Conservation (phyloP, 2,329 filamentous ascomycete species). For the Verticillium isaacii region DNA sequence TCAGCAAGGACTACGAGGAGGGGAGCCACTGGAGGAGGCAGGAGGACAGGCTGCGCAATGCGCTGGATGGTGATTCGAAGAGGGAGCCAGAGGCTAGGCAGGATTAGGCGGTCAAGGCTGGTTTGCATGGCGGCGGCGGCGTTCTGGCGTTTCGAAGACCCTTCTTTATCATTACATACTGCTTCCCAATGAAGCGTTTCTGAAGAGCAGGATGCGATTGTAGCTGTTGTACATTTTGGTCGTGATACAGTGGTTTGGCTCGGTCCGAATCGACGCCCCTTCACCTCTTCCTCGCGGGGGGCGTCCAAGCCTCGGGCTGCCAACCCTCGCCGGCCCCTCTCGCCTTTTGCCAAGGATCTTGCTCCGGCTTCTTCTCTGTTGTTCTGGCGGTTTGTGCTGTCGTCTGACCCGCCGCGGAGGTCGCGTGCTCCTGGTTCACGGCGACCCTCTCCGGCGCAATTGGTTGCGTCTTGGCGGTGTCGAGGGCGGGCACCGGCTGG, state of each 20-base stretch:
- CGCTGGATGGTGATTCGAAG: conserved; percentile 32
- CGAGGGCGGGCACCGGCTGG: conserved; percentile 22
- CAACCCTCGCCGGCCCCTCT: conserved; percentile 57
- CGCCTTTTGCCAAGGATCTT: conserved; percentile 56
- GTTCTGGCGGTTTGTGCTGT: neutral
- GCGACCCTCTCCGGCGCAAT: conserved; percentile 7
- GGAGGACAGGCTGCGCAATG: conserved; percentile 59
- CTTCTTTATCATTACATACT: neutral
- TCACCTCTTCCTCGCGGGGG: conserved; percentile 30
- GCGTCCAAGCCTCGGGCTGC: conserved; percentile 62
- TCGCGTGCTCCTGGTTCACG: conserved; percentile 2
- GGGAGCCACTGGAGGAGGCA: conserved; percentile 82
- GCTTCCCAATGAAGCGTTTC: neutral
- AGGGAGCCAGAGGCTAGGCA: conserved; percentile 11
- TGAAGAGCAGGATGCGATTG: neutral
- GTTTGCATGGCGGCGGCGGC: neutral
- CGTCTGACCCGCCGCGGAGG: conserved; percentile 1
- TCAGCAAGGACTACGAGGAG: conserved; percentile 80
- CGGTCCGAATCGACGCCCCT: neutral
- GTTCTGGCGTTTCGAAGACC: neutral
- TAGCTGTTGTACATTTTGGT: conserved; percentile 5
- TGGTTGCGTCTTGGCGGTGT: conserved; percentile 10
- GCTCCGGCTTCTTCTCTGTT: conserved; percentile 11
- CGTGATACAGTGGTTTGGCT: conserved; percentile 2
- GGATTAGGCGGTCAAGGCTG: neutral